Percentiles rank a stretch among this genome's conserved stretches.
Conservation (phyloP, 345 rosid genomes). For the Syzygium grande region DNA sequence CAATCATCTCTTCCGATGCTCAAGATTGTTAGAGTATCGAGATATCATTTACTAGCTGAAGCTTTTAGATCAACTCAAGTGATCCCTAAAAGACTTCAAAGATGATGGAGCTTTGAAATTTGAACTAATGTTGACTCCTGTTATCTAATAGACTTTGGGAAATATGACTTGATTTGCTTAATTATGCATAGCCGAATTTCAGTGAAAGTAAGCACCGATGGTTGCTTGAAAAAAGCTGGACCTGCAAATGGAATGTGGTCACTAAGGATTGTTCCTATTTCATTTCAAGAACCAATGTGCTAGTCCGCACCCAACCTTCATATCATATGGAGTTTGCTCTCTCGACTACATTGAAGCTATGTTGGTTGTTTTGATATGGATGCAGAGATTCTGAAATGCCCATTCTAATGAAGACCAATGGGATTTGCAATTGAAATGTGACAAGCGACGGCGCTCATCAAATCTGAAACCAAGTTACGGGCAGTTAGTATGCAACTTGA, state of each 20-base stretch:
- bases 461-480: neutral
- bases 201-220: neutral
- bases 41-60: neutral
- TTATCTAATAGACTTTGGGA: neutral
- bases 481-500: neutral
- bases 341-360: neutral
- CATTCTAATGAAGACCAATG: neutral
- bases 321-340: neutral
- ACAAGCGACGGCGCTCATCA: neutral
- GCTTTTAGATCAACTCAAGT: neutral
- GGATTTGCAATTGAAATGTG: neutral
- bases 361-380: neutral
- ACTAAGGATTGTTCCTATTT: neutral
- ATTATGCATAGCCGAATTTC: neutral
- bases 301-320: neutral
- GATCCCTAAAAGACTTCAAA: neutral
- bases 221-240: neutral
- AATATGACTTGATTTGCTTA: neutral
- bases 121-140: neutral
- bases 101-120: neutral
- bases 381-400: neutral
- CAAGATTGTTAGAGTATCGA: neutral
- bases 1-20: neutral
- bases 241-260: neutral
- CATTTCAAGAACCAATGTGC: neutral